Base-by-base conservation (phyloP, 495 filamentous ascomycete species). In the Podospora conica region DNA sequence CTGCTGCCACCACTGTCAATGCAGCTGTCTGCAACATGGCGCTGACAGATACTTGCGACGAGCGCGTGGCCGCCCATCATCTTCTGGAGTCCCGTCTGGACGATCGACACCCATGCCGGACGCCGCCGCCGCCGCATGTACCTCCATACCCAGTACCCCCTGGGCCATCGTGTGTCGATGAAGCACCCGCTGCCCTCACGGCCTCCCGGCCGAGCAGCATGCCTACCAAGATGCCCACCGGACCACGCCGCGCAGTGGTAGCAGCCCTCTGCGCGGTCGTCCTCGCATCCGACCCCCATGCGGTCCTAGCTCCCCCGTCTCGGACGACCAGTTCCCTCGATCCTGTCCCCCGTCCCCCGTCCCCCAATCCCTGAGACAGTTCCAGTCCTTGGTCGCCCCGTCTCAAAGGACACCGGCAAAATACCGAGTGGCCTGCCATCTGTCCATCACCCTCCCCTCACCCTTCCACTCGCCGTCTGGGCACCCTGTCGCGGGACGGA, bases 401-500 rank as follows among this genome's bases (percentile, higher is more conserved):
- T 65, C 70, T 69, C 65, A 61, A 61, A 53, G 55, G 18, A n/a
- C 27, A 12, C 58, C 63, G 70, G 60, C 62, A 75, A 60, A 70
- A 66, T 73, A 66, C 61, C 67, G 65, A 40, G 60, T 65, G 55
- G 58, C 27, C 56, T 61, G 61, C 62, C 60, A 64, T 61, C 60
- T 55, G 53, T 70, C 61, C 56, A n/a, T 22, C 55, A 22, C 58
- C 31, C 27, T 21, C 24, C 61, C 29, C 66, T 53, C 21, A 31
- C 54, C 57, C 11, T 31, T 61, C 64, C 61, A 60, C 33, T 54
- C 28, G 55, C 65, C 63, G 53, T 55, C 58, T 61, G 31, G 54
- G 57, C 70, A 70, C 70, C 69, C 59, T 66, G 72, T 70, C 67
- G 63, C 61, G 58, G 58, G 58, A 64, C 63, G 53, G 61, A 69